Percentiles rank a stretch among this genome's conserved stretches.
phyloP scores from a whole-genome alignment of 192 early-diverging fungal species.

The Linderina pennispora region DNA sequence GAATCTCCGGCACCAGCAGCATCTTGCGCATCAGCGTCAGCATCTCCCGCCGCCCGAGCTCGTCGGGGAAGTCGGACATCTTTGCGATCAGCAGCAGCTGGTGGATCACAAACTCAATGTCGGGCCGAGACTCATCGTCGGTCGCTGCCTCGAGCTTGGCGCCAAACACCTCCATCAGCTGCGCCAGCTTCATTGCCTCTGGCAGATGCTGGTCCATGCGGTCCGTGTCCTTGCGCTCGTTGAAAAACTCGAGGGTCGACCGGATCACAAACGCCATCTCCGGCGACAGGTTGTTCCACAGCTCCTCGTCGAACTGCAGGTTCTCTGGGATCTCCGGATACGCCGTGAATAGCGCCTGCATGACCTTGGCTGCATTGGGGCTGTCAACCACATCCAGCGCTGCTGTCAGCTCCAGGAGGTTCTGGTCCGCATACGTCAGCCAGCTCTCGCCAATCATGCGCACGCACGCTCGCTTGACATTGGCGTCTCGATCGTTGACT shows the following conservation, averaged over 20 bases:
- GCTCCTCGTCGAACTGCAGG: conserved; percentile 50
- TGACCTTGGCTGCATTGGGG: conserved; percentile 53
- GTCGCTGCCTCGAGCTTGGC: conserved; percentile 33
- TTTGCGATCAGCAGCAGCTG: conserved; percentile 70
- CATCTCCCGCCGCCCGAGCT: conserved; percentile 80
- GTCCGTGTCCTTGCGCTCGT: conserved; percentile 50
- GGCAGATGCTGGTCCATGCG: conserved; percentile 61
- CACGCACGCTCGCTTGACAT: conserved; percentile 69
- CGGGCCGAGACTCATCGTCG: conserved; percentile 39
- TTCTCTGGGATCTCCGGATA: conserved; percentile 62
- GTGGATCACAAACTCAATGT: conserved; percentile 46
- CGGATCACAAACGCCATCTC: conserved; percentile 50
- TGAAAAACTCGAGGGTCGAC: conserved; percentile 39
- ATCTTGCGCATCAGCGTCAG: conserved; percentile 73
- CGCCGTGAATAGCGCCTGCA: conserved; percentile 57
- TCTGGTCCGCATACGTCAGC: conserved; percentile 68
- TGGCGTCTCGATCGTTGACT: conserved; percentile 72
- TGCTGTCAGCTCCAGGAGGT: conserved; percentile 67
- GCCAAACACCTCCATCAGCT: conserved; percentile 38
- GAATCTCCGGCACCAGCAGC: conserved; percentile 65
- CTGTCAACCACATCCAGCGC: conserved; percentile 68
- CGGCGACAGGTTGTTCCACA: conserved; percentile 49
- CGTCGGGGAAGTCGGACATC: conserved; percentile 80
- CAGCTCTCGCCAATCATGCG: conserved; percentile 64
- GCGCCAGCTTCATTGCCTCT: conserved; percentile 56